Percentiles rank a stretch among this genome's conserved stretches.
phyloP scores from a whole-genome alignment of 192 early-diverging fungal species.

The Rhizoclosmatium sp. region DNA sequence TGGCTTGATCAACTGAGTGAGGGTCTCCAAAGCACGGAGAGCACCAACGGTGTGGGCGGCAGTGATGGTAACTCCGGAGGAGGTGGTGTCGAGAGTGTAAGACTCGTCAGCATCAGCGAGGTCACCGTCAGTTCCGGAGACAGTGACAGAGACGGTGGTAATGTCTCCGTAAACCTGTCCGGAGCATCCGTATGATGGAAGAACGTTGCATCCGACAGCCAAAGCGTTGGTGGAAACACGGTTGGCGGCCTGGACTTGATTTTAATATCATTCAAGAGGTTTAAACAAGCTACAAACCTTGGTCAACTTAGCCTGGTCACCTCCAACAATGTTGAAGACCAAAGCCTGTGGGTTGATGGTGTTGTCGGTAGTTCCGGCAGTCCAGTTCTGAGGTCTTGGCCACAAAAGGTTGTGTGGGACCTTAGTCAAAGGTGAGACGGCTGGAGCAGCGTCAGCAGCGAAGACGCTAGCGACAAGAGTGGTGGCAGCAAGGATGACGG shows the following conservation, averaged over 20 bases:
- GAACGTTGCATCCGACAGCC: background rate
- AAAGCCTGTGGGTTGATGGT: background rate
- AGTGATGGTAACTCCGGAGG: constrained; percentile 42
- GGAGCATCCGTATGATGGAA: no score
- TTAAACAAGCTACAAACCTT: no score
- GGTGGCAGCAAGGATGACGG: constrained; percentile 2
- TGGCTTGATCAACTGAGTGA: constrained; percentile 67
- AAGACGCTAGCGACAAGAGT: background rate
- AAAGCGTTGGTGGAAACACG: background rate
- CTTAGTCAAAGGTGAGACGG: background rate
- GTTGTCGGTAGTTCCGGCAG: background rate
- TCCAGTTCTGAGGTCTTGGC: constrained; percentile 12
- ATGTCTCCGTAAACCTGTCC: background rate
- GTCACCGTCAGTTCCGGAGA: constrained; percentile 44
- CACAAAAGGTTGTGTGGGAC: constrained; percentile 21
- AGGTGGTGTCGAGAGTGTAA: constrained; percentile 20
- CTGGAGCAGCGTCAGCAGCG: background rate
- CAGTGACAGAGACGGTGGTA: background rate
- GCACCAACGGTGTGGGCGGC: constrained; percentile 73
- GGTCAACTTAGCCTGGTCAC: background rate
- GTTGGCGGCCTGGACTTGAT: background rate
- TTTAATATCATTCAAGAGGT: background rate
- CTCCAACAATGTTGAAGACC: background rate
- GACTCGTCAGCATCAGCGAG: constrained; percentile 29
- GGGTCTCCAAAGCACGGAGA: constrained; percentile 74